phyloP scores from a whole-genome alignment of 139 green algal genomes.

The Ostreobium quekettii region DNA sequence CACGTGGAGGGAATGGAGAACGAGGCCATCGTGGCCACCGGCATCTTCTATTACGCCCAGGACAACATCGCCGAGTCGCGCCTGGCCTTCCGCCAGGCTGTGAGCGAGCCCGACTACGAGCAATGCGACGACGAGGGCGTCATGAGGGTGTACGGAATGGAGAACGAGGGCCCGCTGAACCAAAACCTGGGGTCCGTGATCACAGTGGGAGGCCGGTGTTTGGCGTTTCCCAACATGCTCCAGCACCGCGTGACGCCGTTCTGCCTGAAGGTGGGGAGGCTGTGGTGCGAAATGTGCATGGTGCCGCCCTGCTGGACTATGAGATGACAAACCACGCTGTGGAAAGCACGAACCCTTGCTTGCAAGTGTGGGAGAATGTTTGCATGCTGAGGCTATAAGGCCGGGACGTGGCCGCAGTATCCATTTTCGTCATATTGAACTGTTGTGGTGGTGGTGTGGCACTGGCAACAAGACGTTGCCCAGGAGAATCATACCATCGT shows the following conservation, averaged over 20 bases:
- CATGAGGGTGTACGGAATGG: background rate
- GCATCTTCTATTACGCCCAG: background rate
- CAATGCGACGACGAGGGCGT: background rate
- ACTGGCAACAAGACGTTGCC: too few species aligned
- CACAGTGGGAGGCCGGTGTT: background rate
- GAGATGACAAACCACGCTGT: too few species aligned
- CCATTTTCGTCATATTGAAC: too few species aligned
- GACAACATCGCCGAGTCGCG: conserved; percentile 9
- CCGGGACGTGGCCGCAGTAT: too few species aligned
- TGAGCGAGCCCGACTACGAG: background rate
- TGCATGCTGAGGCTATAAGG: too few species aligned
- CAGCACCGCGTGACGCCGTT: conserved; percentile 9
- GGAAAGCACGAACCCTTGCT: too few species aligned
- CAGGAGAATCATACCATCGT: too few species aligned
- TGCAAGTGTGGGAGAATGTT: too few species aligned
- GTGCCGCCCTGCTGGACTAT: too few species aligned
- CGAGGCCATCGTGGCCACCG: background rate
- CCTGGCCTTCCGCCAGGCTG: background rate
- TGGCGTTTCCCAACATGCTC: background rate
- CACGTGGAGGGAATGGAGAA: conserved; percentile 7
- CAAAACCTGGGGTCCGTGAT: background rate
- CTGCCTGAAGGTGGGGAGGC: too few species aligned
- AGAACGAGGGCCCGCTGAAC: background rate
- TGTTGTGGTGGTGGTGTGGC: too few species aligned
- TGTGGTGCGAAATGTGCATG: too few species aligned